Base-by-base conservation (phyloP, 148 eudicot species). In the Diospyros kaki region DNA sequence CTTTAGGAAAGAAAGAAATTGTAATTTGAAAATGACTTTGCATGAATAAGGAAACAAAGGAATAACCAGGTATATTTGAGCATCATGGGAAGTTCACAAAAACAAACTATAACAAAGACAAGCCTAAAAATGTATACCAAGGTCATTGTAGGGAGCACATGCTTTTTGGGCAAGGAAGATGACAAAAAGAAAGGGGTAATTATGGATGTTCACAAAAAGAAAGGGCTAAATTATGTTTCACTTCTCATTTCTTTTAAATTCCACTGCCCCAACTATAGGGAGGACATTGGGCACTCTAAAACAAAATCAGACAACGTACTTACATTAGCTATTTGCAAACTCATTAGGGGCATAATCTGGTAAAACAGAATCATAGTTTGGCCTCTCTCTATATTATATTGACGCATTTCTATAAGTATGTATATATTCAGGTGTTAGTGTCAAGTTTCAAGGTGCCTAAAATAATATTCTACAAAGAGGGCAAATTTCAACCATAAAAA, bases 1-100 rank as follows among this genome's bases (percentile, higher is more conserved):
- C 99, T 95, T 75, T 58, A 42, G 14, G 63, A 66, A n/a, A 68
- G 58, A 65, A 61, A 13, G 18, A 76, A 4, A 48, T 71, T 2
- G 61, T 28, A 18, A 50, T 11, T 18, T 43, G 7, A 55, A 44
- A 13, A 9, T 38, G 15, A 41, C 54, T 2, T 15, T 58, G 40
- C 43, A 66, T 51, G 15, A 42, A 11, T 17, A 63, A 62, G 62
- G 40, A 45, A 59, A 9, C 9, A 8, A 64, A 13, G 42, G 11
- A 38, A 58, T 55, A 45, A 42, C 45, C 5, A 6, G 18, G n/a
- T 42, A 44, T 0, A 28, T 28, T 28, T 28, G 28, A 28, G 28
- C 28, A 28, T 28, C 28, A 28, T 28, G 28, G 28, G 28, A 28
- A 28, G 28, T 28, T 28, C 28, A 28, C 28, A 28, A 28, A 28